These are phyloP conservation scores for Jackrogersella minutella DNA, from an alignment of 495 filamentous ascomycete genomes.

Conservation along the genomic window DNA sequence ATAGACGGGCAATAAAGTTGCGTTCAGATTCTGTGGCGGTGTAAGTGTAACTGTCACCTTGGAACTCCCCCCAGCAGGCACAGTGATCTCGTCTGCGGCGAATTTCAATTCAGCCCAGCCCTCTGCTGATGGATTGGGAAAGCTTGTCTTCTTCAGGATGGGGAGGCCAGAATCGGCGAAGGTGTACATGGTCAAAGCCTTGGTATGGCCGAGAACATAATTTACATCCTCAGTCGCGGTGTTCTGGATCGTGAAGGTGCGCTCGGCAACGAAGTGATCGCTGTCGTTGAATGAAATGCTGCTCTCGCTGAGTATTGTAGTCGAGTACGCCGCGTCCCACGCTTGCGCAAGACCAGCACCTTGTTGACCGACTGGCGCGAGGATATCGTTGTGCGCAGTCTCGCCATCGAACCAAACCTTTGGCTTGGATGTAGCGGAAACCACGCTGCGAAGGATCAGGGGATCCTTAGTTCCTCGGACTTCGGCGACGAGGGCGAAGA, in stretches of 20 bases:
- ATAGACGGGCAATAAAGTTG: background rate
- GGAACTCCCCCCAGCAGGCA: background rate
- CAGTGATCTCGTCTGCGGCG: background rate
- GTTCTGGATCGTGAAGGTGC: slow-evolving; percentile 51
- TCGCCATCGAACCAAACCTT: background rate
- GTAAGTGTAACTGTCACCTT: background rate
- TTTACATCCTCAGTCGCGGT: background rate
- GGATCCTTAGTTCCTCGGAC: background rate
- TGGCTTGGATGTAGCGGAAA: background rate
- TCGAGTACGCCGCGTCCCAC: background rate
- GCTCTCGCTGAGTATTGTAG: slow-evolving; percentile 46
- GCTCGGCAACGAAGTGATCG: slow-evolving; percentile 43
- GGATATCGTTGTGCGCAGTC: background rate
- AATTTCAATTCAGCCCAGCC: background rate
- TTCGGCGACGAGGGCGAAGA: background rate
- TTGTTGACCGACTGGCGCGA: slow-evolving; percentile 2
- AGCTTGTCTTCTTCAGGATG: background rate
- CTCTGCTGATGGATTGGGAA: background rate
- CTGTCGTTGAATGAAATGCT: slow-evolving; percentile 57
- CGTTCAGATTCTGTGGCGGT: background rate
- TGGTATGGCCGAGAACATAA: background rate
- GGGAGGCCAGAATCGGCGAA: background rate
- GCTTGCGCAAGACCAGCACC: background rate
- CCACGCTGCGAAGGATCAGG: background rate
- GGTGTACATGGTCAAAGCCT: background rate